phyloP scores from a whole-genome alignment of 2,329 filamentous ascomycete species.

The Calonectria henricotiae region DNA sequence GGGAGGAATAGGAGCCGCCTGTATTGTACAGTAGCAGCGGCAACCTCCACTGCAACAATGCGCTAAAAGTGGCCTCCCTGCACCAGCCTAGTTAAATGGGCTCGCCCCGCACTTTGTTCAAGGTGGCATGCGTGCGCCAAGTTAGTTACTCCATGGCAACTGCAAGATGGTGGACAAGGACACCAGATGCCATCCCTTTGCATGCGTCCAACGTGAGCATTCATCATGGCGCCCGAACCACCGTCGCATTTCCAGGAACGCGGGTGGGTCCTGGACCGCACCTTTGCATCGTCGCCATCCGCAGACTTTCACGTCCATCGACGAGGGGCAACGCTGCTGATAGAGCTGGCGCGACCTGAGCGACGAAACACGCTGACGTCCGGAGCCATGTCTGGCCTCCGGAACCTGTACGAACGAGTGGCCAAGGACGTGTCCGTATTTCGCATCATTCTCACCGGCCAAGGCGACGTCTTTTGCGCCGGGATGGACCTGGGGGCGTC shows the following conservation, averaged over 20 bases:
- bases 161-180: background rate
- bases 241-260: background rate
- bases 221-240: background rate
- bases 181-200: no score
- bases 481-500: background rate
- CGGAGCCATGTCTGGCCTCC: background rate
- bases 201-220: background rate
- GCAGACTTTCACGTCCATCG: background rate
- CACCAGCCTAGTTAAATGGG: no score
- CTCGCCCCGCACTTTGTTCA: no score
- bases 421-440: background rate
- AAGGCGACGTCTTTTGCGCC: background rate
- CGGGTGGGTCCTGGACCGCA: background rate
- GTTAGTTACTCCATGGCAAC: no score
- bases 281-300: background rate
- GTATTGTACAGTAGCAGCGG: no score
- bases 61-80: no score
- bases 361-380: background rate
- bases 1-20: no score
- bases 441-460: background rate
- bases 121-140: no score
- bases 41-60: no score
- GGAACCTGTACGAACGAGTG: background rate
- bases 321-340: background rate
- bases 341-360: background rate